Evolutionary conservation across 768 basidiomycete species (phyloP), one percentile per base, ranked within the genome.

Genomic region (Suillus hirtellus): DNA sequence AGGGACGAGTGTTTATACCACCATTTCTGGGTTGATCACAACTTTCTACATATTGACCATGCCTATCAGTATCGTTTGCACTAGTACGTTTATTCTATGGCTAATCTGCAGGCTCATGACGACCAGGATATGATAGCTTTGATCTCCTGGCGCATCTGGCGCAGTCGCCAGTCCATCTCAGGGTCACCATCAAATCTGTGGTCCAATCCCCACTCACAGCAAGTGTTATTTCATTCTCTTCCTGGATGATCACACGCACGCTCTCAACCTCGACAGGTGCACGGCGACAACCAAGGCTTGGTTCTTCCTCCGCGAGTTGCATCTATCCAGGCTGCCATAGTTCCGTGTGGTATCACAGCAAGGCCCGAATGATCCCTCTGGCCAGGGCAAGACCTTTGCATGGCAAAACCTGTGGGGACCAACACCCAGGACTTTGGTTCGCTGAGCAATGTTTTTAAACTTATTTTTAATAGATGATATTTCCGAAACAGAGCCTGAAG

Each of bases 251-350:
- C 27, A 27, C 27, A 27, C 27, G 27, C 27, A 27, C 27, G 27
- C 27, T 27, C 27, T 27, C 3, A 2, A 27, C 27, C 27, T 27
- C 27, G 27, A 27, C 27, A 27, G 97, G 88, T 93, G 7, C 96
- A 99, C 72, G 96, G 96, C 38, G 97, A 99, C 75, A 95, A 99
- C 75, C 93, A 97, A 72, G 97, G 97, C 17, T 78, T 99, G 68
- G 96, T 99, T 14, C 87, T 99, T 61, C 97, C 97, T n/a, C 97
- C 97, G 65, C 84, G 94, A 11, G 96, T 99, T 40, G 96, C 97
- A n/a, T 86, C 84, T 66, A 77, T 96, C 27, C 97, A 99, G 79
- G 95, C 86, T 59, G 83, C 97, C 55, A 79, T 99, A 64, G 90
- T 99, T 34, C 97, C 97, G 3, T 95, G 92, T 65, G 97, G 97